Evolutionary conservation across 306 rosid species (phyloP).

Genomic region (Pueraria montana): DNA sequence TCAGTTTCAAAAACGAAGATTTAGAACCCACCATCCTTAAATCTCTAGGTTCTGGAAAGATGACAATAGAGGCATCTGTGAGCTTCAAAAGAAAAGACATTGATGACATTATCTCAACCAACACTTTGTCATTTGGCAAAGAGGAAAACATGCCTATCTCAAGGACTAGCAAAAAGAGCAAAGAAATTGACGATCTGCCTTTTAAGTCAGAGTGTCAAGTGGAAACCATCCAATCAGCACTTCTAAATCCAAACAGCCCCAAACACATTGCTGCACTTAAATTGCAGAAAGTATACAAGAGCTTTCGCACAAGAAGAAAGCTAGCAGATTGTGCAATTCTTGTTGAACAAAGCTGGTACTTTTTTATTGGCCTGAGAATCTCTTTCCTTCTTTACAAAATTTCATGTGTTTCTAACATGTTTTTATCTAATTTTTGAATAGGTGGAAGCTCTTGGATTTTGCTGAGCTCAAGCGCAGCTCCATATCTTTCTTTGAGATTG

Average conservation of each 20-base stretch:
- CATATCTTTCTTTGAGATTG: conserved; percentile 91
- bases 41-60: conserved; percentile 76
- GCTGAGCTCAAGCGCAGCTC: conserved; percentile 97
- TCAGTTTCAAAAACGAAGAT: conserved; percentile 75
- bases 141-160: conserved; percentile 42
- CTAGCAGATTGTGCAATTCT: conserved; percentile 99
- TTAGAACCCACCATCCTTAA: conserved; percentile 70
- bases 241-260: conserved; percentile 71
- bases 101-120: conserved; percentile 54
- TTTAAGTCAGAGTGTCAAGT: conserved; percentile 50
- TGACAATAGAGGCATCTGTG: conserved; percentile 80
- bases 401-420: conserved; percentile 40
- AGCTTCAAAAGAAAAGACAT: conserved; percentile 72
- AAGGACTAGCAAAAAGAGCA: conserved; percentile 51
- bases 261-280: conserved; percentile 90
- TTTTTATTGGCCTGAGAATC: conserved; percentile 24
- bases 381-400: conserved; percentile 12
- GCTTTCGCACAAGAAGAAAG: conserved; percentile 96
- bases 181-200: conserved; percentile 57
- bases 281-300: conserved; percentile 97
- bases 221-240: conserved; percentile 56
- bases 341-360: conserved; percentile 97
- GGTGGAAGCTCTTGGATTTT: conserved; percentile 99
- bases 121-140: conserved; percentile 53
- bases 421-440: conserved; percentile 41